Conservation (phyloP, 2,329 filamentous ascomycete species). For the Phoma herbarum region DNA sequence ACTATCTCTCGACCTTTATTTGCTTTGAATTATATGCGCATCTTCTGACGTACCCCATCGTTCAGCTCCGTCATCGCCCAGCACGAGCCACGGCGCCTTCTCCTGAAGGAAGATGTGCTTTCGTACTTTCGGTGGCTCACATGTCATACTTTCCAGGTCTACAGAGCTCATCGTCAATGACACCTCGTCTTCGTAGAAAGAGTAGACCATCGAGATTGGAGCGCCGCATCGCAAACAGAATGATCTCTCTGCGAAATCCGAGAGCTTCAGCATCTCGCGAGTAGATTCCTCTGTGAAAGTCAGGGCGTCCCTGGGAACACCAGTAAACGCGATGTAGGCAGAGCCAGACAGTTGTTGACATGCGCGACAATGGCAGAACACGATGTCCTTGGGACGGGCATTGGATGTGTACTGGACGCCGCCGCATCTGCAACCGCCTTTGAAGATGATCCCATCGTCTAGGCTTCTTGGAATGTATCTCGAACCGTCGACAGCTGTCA, state of each 20-base stretch:
- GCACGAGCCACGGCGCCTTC: conserved; percentile 43
- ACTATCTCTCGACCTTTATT: neutral
- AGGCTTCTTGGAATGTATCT: conserved; percentile 25
- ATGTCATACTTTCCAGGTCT: conserved; percentile 52
- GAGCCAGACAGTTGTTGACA: conserved; percentile 60
- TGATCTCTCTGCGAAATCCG: conserved; percentile 53
- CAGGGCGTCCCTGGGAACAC: conserved; percentile 49
- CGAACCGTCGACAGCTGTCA: conserved; percentile 39
- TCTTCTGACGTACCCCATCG: conserved; percentile 32
- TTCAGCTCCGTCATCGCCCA: conserved; percentile 43
- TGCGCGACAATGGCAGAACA: conserved; percentile 59
- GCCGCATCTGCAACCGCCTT: conserved; percentile 57
- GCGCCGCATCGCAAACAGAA: conserved; percentile 59
- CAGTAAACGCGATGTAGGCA: conserved; percentile 56
- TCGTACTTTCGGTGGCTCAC: conserved; percentile 38
- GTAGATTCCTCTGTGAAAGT: conserved; percentile 45
- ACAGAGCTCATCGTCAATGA: conserved; percentile 54
- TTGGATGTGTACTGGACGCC: conserved; percentile 54
- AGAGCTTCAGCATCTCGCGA: conserved; percentile 48
- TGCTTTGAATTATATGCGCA: conserved; percentile 28
- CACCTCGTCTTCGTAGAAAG: conserved; percentile 43
- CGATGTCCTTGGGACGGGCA: conserved; percentile 47
- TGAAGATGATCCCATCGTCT: conserved; percentile 37
- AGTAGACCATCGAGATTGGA: conserved; percentile 56
- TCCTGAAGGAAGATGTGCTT: conserved; percentile 59